phyloP scores from a whole-genome alignment of 441 rosid genomes.

The Mallotus repandus region DNA sequence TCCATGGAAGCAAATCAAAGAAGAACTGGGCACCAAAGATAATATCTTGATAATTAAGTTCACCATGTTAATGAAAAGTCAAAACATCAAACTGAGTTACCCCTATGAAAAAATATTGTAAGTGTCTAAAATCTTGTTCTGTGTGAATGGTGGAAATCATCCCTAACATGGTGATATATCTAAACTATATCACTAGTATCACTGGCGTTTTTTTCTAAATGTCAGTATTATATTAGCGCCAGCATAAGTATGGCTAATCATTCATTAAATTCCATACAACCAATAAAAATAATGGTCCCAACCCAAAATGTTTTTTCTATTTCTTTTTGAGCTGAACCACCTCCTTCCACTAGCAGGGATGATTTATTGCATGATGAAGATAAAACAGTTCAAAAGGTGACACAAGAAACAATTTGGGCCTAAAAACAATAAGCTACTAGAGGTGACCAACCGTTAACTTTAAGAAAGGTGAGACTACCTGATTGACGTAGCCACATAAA shows the following conservation, averaged over 20 bases:
- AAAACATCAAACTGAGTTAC: background rate
- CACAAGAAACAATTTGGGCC: slow-evolving; percentile 15
- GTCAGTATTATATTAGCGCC: background rate
- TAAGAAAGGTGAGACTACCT: slow-evolving; percentile 28
- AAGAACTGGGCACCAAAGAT: background rate
- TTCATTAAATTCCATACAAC: background rate
- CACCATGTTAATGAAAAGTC: background rate
- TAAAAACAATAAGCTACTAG: background rate
- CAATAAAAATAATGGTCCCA: background rate
- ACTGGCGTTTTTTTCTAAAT: background rate
- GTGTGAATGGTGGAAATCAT: background rate
- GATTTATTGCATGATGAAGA: background rate
- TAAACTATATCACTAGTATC: background rate
- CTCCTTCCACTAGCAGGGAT: background rate
- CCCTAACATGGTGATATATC: background rate
- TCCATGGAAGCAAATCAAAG: background rate
- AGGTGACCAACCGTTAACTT: slow-evolving; percentile 14
- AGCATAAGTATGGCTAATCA: background rate
- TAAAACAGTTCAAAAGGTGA: background rate
- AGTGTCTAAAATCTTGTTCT: background rate
- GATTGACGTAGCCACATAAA: slow-evolving; percentile 38
- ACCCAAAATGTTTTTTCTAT: background rate
- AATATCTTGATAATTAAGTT: background rate
- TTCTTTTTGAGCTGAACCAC: background rate
- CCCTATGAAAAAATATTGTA: background rate